Percentiles rank a stretch among this genome's conserved stretches.
Conservation (phyloP, 2,329 filamentous ascomycete genomes). For the Sporothrix euskadiensis region DNA sequence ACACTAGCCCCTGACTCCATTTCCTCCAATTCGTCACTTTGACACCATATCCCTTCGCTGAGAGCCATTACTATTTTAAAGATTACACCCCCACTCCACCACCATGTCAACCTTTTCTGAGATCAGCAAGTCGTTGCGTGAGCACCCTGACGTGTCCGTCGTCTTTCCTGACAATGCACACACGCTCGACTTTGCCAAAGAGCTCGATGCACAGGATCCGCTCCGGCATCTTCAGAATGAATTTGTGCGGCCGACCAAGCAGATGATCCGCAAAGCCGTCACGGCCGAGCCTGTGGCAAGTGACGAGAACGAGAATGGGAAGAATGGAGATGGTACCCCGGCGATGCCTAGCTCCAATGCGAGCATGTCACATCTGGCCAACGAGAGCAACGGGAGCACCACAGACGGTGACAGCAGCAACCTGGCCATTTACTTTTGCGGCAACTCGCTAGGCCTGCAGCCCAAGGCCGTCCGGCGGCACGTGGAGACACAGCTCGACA, state of each 20-base stretch:
- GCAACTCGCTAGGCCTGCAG: constrained; percentile 86
- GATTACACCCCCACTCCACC: not conserved
- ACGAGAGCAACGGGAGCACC: constrained; percentile 30
- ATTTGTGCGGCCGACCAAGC: constrained; percentile 75
- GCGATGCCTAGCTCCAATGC: too few relatives aligned
- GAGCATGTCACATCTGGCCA: not conserved
- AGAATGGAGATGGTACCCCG: not conserved
- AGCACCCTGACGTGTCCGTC: constrained; percentile 41
- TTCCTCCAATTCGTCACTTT: not conserved
- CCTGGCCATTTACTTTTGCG: constrained; percentile 76
- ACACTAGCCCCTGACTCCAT: not conserved
- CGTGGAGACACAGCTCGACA: constrained; percentile 71
- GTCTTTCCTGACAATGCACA: constrained; percentile 52
- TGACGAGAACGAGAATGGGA: not conserved
- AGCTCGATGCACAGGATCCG: constrained; percentile 62
- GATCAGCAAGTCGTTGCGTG: constrained; percentile 40
- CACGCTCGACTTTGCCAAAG: constrained; percentile 50
- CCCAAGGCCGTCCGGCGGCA: constrained; percentile 67
- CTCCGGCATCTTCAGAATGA: constrained; percentile 63
- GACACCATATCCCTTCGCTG: not conserved
- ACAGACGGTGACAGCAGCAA: constrained; percentile 41
- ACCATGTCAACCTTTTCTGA: not conserved
- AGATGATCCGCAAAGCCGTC: constrained; percentile 43
- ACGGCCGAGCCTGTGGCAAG: not conserved
- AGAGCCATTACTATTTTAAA: not conserved